Base-by-base conservation (phyloP, 2,329 filamentous ascomycete genomes). In the Madurella fahalii region DNA sequence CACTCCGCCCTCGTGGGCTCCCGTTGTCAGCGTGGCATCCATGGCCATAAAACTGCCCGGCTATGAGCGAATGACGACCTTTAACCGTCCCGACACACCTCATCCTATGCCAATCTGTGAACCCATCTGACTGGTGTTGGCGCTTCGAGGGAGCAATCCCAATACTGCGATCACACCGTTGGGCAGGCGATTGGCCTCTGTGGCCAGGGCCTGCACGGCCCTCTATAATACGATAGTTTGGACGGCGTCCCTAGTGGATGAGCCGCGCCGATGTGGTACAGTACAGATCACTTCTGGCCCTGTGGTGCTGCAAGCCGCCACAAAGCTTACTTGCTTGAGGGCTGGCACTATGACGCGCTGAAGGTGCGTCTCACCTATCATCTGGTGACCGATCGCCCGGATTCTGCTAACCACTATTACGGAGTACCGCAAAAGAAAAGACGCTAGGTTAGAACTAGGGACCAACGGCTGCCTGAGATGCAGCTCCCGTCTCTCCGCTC, bases 111-210 rank as follows among this genome's bases (percentile, higher is more conserved):
- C n/a, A n/a, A n/a, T n/a, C 9, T 13, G 40, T 40, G 47, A 57
- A 52, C 46, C 59, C 59, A 48, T 52, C 50, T 49, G 48, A 50
- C 47, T 58, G 61, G 61, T 46, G 52, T 54, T 56, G 57, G 50
- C 46, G 41, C 47, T 55, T 54, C 31, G 39, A 56, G 31, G 50
- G 39, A 54, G 45, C 42, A 50, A 48, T 55, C 48, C 47, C 56
- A 50, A 62, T 60, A 63, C 58, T 63, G 62, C 54, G 63, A 63
- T 61, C 61, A 58, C 54, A 58, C 52, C 45, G 32, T 55, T 42
- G 58, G 50, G 52, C 53, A 60, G 49, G 54, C 57, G 55, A 54
- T 54, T 32, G 32, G 52, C 15, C 42, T 25, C 7, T 3, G 25
- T 25, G 25, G 7, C 25, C 7, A 25, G 25, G 25, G 7, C 25